phyloP scores from a whole-genome alignment of 805 yeast genomes.

The Debaryomyces prosopidis region DNA sequence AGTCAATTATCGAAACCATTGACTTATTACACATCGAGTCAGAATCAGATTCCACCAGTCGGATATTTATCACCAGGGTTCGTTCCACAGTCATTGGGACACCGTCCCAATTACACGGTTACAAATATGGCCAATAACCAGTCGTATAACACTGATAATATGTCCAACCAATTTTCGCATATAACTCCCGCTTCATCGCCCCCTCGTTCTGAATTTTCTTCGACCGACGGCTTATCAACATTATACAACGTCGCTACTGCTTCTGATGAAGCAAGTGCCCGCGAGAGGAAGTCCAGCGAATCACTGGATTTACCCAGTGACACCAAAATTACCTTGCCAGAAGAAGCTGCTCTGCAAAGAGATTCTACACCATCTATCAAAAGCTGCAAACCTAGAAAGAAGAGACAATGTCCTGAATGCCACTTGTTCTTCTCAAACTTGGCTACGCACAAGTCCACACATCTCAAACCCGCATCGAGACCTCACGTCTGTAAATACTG shows the following conservation, averaged over 20 bases:
- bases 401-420: slow-evolving; percentile 74
- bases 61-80: background rate
- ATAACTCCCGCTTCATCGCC: background rate
- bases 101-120: too few relatives aligned
- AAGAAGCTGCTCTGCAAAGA: background rate
- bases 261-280: background rate
- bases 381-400: slow-evolving; percentile 52
- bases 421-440: slow-evolving; percentile 69
- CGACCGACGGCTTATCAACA: slow-evolving; percentile 5
- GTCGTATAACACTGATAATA: too few relatives aligned
- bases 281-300: background rate
- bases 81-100: background rate
- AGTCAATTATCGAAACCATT: too few relatives aligned
- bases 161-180: background rate
- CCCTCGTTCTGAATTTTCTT: background rate
- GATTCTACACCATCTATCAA: background rate
- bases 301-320: background rate
- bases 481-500: slow-evolving; percentile 82
- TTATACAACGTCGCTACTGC: slow-evolving; percentile 8
- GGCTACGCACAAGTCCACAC: slow-evolving; percentile 83
- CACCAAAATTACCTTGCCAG: background rate
- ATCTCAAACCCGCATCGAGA: slow-evolving; percentile 65
- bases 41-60: background rate
- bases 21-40: background rate
- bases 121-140: too few relatives aligned